Evolutionary conservation across 2,329 filamentous ascomycete species (phyloP).

Genomic region (Lachnellula hyalina): DNA sequence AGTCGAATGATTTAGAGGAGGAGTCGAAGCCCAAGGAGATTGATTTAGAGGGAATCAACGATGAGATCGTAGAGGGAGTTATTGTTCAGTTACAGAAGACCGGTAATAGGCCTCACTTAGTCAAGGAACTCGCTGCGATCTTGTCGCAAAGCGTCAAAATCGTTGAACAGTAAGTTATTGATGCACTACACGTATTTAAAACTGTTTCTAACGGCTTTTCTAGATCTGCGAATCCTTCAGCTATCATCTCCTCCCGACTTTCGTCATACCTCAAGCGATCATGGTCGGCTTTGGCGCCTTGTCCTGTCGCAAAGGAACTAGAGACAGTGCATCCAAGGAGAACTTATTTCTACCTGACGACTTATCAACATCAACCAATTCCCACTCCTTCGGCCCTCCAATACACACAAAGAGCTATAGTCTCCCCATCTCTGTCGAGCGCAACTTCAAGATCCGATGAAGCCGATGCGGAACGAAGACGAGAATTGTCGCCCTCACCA

Average conservation of each 20-base stretch:
- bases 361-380: slow-evolving; percentile 75
- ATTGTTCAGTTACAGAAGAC: slow-evolving; percentile 85
- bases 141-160: slow-evolving; percentile 71
- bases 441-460: slow-evolving; percentile 66
- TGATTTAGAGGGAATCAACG: slow-evolving; percentile 79
- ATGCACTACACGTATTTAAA: slow-evolving; percentile 11
- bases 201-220: slow-evolving; percentile 25
- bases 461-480: slow-evolving; percentile 57
- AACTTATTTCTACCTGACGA: slow-evolving; percentile 94
- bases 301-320: slow-evolving; percentile 87
- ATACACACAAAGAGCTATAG: slow-evolving; percentile 54
- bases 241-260: slow-evolving; percentile 89
- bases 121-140: slow-evolving; percentile 85
- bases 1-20: slow-evolving; percentile 35
- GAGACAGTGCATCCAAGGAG: slow-evolving; percentile 89
- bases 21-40: slow-evolving; percentile 50
- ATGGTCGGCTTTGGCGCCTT: slow-evolving; percentile 72
- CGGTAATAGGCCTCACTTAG: slow-evolving; percentile 85
- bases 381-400: slow-evolving; percentile 53
- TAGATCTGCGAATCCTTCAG: slow-evolving; percentile 92
- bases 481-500: slow-evolving; percentile 80
- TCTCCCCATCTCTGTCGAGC: slow-evolving; percentile 80
- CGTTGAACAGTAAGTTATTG: slow-evolving; percentile 77
- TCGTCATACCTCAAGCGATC: slow-evolving; percentile 84
- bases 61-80: slow-evolving; percentile 90